Evolutionary conservation across 306 rosid species (phyloP).

Genomic region (Cucumis hystrix): DNA sequence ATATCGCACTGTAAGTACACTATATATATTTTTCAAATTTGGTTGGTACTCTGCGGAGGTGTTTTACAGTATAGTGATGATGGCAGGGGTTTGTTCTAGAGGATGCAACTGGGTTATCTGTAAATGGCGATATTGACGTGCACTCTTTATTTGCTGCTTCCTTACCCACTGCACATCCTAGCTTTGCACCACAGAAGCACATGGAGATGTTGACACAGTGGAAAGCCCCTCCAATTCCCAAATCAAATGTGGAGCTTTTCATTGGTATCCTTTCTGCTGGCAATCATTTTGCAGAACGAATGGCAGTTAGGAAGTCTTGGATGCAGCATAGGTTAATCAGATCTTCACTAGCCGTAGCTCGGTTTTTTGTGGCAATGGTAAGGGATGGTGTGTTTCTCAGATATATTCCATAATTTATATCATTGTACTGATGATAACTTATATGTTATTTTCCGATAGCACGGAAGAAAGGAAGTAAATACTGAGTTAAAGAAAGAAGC

Average conservation of each 20-base stretch:
- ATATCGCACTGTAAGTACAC: constrained; percentile 68
- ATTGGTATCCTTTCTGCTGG: constrained; percentile 94
- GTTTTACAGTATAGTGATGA: neutral
- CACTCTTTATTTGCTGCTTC: constrained; percentile 73
- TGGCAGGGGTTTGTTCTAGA: constrained; percentile 94
- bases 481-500: constrained; percentile 75
- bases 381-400: constrained; percentile 5
- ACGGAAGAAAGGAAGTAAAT: constrained; percentile 75
- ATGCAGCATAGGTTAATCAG: constrained; percentile 70
- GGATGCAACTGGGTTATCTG: constrained; percentile 81
- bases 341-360: constrained; percentile 69
- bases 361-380: constrained; percentile 91
- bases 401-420: neutral
- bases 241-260: constrained; percentile 48
- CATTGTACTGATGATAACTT: constrained; percentile 16
- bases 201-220: constrained; percentile 62
- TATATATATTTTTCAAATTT: neutral
- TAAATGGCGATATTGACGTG: constrained; percentile 82
- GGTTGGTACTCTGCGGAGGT: neutral
- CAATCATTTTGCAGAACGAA: constrained; percentile 86
- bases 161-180: constrained; percentile 79
- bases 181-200: constrained; percentile 76
- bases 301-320: constrained; percentile 99
- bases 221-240: constrained; percentile 56
- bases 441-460: constrained; percentile 33